phyloP scores from a whole-genome alignment of 139 green algal genomes.

The Auxenochlorella protothecoides region DNA sequence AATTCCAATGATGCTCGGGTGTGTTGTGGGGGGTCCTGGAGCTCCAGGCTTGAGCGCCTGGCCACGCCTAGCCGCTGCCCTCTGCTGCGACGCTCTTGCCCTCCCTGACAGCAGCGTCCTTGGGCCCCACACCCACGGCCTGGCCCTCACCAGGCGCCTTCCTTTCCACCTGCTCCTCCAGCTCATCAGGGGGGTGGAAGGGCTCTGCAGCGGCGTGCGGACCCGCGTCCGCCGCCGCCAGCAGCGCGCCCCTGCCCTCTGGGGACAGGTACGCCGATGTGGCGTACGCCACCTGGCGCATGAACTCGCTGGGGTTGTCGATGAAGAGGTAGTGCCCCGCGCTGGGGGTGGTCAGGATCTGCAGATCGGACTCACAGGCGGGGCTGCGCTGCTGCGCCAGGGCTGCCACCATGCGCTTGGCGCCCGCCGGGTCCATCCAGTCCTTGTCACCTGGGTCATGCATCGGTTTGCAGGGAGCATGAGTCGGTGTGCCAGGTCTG shows the following conservation, averaged over 20 bases:
- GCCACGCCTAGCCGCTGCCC: too few species aligned
- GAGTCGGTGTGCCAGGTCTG: too few species aligned
- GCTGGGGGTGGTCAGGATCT: conserved; percentile 15
- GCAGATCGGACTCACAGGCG: conserved; percentile 10
- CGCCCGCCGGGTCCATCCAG: conserved; percentile 57
- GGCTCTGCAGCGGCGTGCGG: neutral
- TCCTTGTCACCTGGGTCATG: conserved; percentile 44
- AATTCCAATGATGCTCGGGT: too few species aligned
- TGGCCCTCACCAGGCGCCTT: neutral
- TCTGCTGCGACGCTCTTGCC: too few species aligned
- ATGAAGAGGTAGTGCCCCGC: conserved; percentile 64
- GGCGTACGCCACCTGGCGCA: conserved; percentile 11
- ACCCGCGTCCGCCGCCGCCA: neutral
- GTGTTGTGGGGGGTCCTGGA: too few species aligned
- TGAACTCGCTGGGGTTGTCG: conserved; percentile 44
- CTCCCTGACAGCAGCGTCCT: too few species aligned
- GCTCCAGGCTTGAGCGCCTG: too few species aligned
- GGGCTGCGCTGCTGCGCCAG: conserved; percentile 3
- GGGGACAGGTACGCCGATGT: conserved; percentile 17
- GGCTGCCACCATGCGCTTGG: conserved; percentile 1
- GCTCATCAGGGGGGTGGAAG: conserved; percentile 1
- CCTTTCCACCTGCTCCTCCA: conserved; percentile 11
- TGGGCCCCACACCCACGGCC: too few species aligned
- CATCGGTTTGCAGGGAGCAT: too few species aligned
- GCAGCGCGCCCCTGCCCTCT: conserved; percentile 2